Evolutionary conservation across 257 asterid genomes (phyloP).

Genomic region (Solanum peruvianum): DNA sequence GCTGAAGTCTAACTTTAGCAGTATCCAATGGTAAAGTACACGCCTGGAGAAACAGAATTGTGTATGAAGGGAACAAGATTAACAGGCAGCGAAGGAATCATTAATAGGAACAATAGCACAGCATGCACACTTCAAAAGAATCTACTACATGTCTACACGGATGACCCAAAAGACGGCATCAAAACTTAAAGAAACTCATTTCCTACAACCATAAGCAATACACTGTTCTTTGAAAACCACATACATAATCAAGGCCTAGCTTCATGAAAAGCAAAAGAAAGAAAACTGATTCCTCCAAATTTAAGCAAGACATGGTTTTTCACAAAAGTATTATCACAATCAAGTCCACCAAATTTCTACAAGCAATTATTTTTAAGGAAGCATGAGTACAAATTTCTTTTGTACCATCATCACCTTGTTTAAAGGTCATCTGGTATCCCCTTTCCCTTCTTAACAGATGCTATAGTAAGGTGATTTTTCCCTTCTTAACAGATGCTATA

Average conservation of each 20-base stretch:
- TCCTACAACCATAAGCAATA: not conserved
- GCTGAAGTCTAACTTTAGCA: slow-evolving; percentile 94
- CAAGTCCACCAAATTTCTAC: not conserved
- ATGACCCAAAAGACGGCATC: not conserved
- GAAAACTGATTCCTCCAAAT: not conserved
- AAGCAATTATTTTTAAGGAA: not conserved
- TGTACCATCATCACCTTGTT: not conserved
- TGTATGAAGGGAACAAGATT: not conserved
- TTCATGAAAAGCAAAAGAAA: not conserved
- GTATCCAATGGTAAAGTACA: slow-evolving; percentile 91
- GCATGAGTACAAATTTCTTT: not conserved
- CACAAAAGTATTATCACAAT: not conserved
- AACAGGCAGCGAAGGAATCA: not conserved
- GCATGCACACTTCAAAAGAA: not conserved
- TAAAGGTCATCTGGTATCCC: not conserved
- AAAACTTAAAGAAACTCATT: not conserved
- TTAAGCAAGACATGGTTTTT: not conserved
- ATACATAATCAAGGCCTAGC: not conserved
- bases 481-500: not conserved
- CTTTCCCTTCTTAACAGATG: not conserved
- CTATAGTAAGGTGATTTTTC: no score
- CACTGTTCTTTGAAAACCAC: not conserved
- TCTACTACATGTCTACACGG: not conserved
- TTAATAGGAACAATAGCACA: not conserved
- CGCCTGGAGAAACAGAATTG: slow-evolving; percentile 20